A percentile compares a stretch with the other conserved stretches of the same genome.
These are phyloP conservation scores for Zygoascus sp. DNA, from an alignment of 1,139 yeast genomes.

Conservation along the genomic window DNA sequence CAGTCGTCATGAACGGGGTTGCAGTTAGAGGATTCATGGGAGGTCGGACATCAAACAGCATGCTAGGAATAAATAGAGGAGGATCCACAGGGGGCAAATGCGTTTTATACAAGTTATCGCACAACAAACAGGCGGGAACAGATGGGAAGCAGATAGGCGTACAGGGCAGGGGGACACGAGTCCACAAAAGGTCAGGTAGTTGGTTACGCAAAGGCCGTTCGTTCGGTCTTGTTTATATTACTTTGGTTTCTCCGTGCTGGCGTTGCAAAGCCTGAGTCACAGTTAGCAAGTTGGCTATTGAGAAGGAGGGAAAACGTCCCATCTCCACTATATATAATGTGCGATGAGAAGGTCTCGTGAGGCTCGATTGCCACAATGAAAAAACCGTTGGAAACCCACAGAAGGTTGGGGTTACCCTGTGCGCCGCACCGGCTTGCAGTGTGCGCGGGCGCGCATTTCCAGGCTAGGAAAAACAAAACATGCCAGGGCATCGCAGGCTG, in stretches of 20 bases:
- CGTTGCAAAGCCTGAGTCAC: not conserved
- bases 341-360: slow-evolving; percentile 4
- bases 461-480: not conserved
- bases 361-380: slow-evolving; percentile 3
- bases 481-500: not conserved
- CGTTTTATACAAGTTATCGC: too few species aligned
- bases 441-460: too few species aligned
- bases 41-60: slow-evolving; percentile 11
- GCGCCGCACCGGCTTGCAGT: not conserved
- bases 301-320: not conserved
- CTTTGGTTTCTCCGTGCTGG: too few species aligned
- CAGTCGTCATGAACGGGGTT: not conserved
- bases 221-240: too few species aligned
- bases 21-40: slow-evolving; percentile 7
- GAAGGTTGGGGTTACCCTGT: not conserved
- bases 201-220: too few species aligned
- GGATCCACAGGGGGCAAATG: too few species aligned
- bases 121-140: too few species aligned
- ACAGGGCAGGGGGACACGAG: too few species aligned
- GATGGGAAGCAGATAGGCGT: too few species aligned
- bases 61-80: slow-evolving; percentile 4
- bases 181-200: too few species aligned
- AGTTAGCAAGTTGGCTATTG: not conserved
- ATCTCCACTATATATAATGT: not conserved
- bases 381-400: not conserved